Conservation (phyloP, 2,329 filamentous ascomycete genomes). For the Exserohilum turcica region DNA sequence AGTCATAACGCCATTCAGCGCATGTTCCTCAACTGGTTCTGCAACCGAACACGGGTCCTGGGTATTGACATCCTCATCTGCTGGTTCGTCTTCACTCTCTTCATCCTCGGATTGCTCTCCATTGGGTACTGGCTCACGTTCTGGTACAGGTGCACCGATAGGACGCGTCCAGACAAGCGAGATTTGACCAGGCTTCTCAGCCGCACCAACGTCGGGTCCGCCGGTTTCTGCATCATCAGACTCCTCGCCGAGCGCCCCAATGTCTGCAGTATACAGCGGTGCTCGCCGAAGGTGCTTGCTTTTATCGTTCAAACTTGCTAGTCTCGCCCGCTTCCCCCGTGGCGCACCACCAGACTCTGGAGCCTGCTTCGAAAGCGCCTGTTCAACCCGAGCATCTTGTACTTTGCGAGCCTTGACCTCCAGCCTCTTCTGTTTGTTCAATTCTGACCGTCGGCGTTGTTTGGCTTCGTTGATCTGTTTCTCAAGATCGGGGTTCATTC, state of each 20-base stretch:
- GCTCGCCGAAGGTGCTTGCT: constrained; percentile 26
- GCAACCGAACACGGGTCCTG: background rate
- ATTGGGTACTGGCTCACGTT: constrained; percentile 1
- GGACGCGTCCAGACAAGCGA: constrained; percentile 16
- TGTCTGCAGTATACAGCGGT: constrained; percentile 8
- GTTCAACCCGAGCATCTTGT: constrained; percentile 29
- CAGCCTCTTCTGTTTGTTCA: constrained; percentile 22
- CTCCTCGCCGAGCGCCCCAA: constrained; percentile 15
- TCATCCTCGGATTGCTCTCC: constrained; percentile 12
- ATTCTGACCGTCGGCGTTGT: constrained; percentile 18
- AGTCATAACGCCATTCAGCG: background rate
- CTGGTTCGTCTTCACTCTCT: constrained; percentile 9
- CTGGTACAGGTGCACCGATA: constrained; percentile 3
- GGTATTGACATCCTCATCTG: background rate
- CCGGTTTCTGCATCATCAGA: constrained; percentile 9
- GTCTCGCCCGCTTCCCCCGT: constrained; percentile 25
- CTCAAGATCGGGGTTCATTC: constrained; percentile 27
- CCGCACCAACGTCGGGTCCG: constrained; percentile 5
- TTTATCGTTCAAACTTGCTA: constrained; percentile 38
- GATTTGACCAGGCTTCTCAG: constrained; percentile 14
- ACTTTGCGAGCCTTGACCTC: constrained; percentile 25
- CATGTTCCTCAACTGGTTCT: background rate
- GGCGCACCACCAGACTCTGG: constrained; percentile 7
- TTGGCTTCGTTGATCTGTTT: constrained; percentile 27
- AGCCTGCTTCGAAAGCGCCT: constrained; percentile 14